phyloP scores from a whole-genome alignment of 768 basidiomycete species.

The Tylopilus sp. region DNA sequence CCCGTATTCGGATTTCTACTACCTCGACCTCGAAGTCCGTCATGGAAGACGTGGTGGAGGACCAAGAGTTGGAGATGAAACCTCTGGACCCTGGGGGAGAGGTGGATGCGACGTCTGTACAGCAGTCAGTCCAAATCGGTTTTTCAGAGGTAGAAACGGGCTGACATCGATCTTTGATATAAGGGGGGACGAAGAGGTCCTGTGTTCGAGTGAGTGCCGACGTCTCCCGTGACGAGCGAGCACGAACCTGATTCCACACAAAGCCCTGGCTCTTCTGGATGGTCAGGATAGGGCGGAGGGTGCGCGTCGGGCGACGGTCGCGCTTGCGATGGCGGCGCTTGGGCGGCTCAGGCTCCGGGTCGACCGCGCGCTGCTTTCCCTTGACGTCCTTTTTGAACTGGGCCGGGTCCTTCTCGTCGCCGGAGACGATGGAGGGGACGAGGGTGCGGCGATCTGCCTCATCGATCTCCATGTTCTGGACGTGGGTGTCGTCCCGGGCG shows the following conservation, averaged over 20 bases:
- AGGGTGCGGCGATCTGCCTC: conserved; percentile 29
- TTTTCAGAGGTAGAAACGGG: conserved; percentile 23
- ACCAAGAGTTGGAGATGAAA: conserved; percentile 65
- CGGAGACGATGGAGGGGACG: not conserved
- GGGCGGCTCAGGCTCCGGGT: conserved; percentile 54
- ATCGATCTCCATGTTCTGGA: conserved; percentile 55
- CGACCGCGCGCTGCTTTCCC: conserved; percentile 77
- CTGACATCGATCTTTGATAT: conserved; percentile 89
- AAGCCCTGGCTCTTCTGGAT: conserved; percentile 87
- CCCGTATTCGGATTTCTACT: conserved; percentile 80
- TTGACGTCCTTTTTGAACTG: conserved; percentile 61
- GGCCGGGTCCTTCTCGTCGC: conserved; percentile 35
- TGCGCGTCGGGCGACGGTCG: conserved; percentile 55
- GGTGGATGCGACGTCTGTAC: conserved; percentile 73
- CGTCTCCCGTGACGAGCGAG: not conserved
- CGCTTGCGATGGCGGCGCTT: conserved; percentile 49
- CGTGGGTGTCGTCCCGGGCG: conserved; percentile 42
- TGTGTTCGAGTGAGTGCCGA: conserved; percentile 25
- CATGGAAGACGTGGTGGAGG: conserved; percentile 62
- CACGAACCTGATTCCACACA: conserved; percentile 86
- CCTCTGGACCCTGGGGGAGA: conserved; percentile 71
- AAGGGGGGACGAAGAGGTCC: conserved; percentile 86
- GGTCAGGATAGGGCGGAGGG: conserved; percentile 78
- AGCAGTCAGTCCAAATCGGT: conserved; percentile 1
- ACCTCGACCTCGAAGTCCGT: conserved; percentile 84